Conservation (phyloP, 805 yeast species). For the Nakazawaea molendinolei region DNA sequence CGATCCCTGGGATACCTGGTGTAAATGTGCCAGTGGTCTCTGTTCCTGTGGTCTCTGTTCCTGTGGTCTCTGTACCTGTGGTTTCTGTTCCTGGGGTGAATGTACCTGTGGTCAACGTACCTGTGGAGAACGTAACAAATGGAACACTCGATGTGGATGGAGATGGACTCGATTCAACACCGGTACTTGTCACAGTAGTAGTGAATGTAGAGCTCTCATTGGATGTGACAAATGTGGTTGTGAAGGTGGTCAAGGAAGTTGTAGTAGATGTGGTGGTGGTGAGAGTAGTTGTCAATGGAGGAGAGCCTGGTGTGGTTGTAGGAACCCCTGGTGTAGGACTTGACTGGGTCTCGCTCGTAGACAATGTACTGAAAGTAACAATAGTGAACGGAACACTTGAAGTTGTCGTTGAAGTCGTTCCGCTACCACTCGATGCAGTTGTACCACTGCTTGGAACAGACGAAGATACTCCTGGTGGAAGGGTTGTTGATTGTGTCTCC, state of each 20-base stretch:
- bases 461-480: neutral
- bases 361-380: neutral
- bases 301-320: neutral
- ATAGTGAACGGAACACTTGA: slow-evolving; percentile 1
- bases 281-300: neutral
- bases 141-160: no score
- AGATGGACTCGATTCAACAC: neutral
- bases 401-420: neutral
- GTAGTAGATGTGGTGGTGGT: neutral
- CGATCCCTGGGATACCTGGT: neutral
- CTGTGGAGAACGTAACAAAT: no score
- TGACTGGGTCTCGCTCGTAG: neutral
- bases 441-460: neutral
- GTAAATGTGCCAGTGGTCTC: neutral
- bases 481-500: neutral
- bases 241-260: slow-evolving; percentile 5
- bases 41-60: neutral
- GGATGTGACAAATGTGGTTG: slow-evolving; percentile 7
- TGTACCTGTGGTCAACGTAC: neutral
- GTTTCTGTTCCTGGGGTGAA: neutral
- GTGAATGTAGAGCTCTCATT: neutral
- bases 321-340: neutral
- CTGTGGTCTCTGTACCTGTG: neutral
- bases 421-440: neutral
- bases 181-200: neutral